Evolutionary conservation across 768 basidiomycete genomes (phyloP).

Genomic region (Agaricus sinodeliciosus): DNA sequence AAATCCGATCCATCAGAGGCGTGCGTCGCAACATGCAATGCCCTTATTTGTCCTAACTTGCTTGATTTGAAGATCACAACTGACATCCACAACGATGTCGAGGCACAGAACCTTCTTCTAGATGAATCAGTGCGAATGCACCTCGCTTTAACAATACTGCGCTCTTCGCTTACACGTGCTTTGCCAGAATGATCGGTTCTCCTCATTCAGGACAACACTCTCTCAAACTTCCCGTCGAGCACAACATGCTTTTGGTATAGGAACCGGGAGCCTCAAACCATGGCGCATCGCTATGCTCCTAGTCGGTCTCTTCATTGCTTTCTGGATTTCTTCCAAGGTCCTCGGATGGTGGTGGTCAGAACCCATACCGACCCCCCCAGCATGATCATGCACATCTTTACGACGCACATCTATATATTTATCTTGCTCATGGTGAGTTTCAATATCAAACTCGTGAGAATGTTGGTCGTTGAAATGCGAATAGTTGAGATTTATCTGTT

Average conservation of each 20-base stretch:
- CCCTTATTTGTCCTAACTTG: background rate
- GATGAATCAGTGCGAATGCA: conserved; percentile 60
- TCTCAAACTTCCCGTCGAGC: conserved; percentile 64
- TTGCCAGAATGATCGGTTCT: conserved; percentile 59
- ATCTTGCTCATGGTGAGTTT: no score
- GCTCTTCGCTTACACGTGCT: background rate
- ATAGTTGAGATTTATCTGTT: no score
- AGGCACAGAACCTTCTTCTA: conserved; percentile 72
- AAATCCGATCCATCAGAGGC: conserved; percentile 75
- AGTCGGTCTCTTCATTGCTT: conserved; percentile 42
- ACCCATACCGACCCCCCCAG: background rate
- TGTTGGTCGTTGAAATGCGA: no score
- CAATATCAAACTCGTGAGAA: no score
- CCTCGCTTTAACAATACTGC: background rate
- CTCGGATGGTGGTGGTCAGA: conserved; percentile 39
- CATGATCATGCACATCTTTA: background rate
- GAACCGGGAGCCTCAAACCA: conserved; percentile 58
- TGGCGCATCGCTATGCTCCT: conserved; percentile 62
- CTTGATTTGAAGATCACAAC: conserved; percentile 59
- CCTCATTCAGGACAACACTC: conserved; percentile 54
- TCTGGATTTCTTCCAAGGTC: conserved; percentile 53
- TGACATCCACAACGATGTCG: conserved; percentile 81
- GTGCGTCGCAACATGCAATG: conserved; percentile 30
- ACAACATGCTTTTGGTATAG: conserved; percentile 68
- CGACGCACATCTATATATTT: no score